phyloP scores from a whole-genome alignment of 371 early-diverging fungal genomes.

The Lichtheimia ornata region DNA sequence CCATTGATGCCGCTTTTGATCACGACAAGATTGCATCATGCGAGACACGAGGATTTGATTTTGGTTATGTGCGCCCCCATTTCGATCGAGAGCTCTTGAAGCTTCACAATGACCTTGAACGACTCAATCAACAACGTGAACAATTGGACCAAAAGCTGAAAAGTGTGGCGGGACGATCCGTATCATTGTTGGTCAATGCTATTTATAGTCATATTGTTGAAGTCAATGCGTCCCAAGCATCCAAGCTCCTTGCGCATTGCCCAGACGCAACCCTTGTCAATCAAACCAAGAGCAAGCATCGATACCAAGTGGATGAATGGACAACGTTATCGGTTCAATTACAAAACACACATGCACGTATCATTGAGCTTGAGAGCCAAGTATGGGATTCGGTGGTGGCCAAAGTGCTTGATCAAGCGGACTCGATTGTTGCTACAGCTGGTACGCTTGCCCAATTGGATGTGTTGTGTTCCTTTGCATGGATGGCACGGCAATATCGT shows the following conservation, averaged over 20 bases:
- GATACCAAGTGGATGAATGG: conserved; percentile 56
- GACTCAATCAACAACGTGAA: conserved; percentile 22
- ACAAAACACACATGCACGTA: conserved; percentile 44
- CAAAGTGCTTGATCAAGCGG: conserved; percentile 44
- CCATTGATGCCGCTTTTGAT: conserved; percentile 48
- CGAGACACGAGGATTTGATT: conserved; percentile 31
- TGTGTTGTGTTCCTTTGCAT: conserved; percentile 64
- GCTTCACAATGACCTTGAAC: conserved; percentile 28
- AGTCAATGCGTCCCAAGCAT: conserved; percentile 36
- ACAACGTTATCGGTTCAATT: conserved; percentile 51
- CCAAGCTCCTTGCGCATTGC: conserved; percentile 22
- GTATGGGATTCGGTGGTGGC: conserved; percentile 44
- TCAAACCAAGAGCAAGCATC: conserved; percentile 44
- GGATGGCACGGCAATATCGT: conserved; percentile 48
- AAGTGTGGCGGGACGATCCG: conserved; percentile 36
- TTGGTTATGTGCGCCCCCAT: conserved; percentile 50
- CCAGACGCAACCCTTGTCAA: conserved; percentile 30
- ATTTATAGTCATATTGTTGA: conserved; percentile 59
- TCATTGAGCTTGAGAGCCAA: conserved; percentile 50
- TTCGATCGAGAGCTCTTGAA: conserved; percentile 25
- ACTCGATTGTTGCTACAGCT: conserved; percentile 53
- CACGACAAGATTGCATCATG: conserved; percentile 37
- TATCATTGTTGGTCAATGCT: conserved; percentile 31
- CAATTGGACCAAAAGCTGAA: conserved; percentile 30
- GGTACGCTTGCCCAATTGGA: conserved; percentile 71